phyloP scores from a whole-genome alignment of 768 basidiomycete species.

The Erythrobasidium yunnanense region DNA sequence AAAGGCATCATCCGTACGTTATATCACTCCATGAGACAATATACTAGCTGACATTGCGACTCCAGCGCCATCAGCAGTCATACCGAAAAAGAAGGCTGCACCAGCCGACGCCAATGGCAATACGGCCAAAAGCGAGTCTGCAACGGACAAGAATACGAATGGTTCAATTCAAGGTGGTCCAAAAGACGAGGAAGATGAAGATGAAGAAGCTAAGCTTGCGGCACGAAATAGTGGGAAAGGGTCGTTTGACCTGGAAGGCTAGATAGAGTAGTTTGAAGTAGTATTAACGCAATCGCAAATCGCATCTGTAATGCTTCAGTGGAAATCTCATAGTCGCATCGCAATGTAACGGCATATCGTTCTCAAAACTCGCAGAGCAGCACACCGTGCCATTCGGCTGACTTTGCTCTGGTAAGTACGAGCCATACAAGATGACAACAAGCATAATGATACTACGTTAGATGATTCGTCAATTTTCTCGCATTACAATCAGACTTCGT shows the following conservation, averaged over 20 bases:
- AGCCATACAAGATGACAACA: too few relatives aligned
- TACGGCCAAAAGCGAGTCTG: neutral
- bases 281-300: neutral
- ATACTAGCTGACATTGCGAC: neutral
- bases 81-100: neutral
- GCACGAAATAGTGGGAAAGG: neutral
- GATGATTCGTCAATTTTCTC: too few relatives aligned
- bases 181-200: neutral
- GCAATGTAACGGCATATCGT: too few relatives aligned
- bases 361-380: too few relatives aligned
- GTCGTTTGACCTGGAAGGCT: conserved; percentile 7
- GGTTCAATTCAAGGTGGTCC: neutral
- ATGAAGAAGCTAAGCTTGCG: conserved; percentile 3
- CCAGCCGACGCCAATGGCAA: neutral
- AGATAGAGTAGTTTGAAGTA: neutral
- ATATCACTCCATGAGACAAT: neutral
- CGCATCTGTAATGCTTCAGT: neutral
- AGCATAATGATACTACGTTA: too few relatives aligned
- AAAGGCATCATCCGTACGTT: conserved; percentile 57
- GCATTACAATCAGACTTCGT: too few relatives aligned
- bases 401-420: too few relatives aligned
- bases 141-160: neutral
- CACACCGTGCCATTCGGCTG: too few relatives aligned
- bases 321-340: too few relatives aligned
- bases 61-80: conserved; percentile 7